These are phyloP conservation scores for Beta corolliflora DNA, from an alignment of 179 eudicot species.

Conservation along the genomic window DNA sequence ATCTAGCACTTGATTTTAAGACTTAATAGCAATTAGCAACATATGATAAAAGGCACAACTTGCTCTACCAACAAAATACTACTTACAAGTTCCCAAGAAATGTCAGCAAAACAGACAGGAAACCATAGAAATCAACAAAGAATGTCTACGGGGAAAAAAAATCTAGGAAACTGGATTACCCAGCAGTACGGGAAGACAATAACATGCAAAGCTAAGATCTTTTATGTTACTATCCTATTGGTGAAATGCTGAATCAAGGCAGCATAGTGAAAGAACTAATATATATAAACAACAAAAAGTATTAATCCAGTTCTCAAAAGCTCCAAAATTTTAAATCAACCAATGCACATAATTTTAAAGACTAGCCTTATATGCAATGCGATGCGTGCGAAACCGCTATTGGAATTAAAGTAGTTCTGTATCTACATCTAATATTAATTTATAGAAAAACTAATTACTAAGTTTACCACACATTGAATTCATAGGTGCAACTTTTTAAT, in stretches of 20 bases:
- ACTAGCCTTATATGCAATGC: no score
- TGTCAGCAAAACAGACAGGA: not conserved
- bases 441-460: no score
- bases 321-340: not conserved
- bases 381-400: no score
- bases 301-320: not conserved
- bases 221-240: not conserved
- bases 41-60: not conserved
- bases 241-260: not conserved
- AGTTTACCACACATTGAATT: no score
- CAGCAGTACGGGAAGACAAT: not conserved
- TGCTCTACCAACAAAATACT: not conserved
- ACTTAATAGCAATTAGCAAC: not conserved
- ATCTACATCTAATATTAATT: no score
- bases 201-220: not conserved
- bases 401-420: no score
- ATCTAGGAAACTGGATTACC: not conserved
- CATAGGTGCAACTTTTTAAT: no score
- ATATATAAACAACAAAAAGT: not conserved
- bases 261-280: not conserved
- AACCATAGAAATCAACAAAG: not conserved
- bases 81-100: not conserved
- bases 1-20: not conserved
- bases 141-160: not conserved
- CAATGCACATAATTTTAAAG: not conserved